Base-by-base conservation (phyloP, 176 grass and related monocot species). In the Metroxylon sagu region DNA sequence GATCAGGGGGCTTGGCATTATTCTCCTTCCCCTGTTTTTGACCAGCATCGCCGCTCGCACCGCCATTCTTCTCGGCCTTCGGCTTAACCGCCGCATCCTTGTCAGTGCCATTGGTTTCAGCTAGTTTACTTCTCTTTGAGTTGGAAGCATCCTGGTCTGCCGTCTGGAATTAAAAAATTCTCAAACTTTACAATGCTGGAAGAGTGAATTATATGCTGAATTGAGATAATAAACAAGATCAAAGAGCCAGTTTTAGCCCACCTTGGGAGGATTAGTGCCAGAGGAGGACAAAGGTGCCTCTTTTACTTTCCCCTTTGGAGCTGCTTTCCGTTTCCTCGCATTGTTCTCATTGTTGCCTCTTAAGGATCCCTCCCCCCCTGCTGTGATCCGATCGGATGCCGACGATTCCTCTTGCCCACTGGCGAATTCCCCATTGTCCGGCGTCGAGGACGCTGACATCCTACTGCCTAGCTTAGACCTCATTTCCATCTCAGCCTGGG, bases 281-380 rank as follows among this genome's bases (percentile, higher is more conserved):
- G 50, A 62, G 18, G 49, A 61, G 16, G 70, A 50, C 23, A 62
- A 18, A 62, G 61, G 48, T 5, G 55, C 56, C 16, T 82, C 71
- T 54, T 76, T 87, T 39, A 63, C 74, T 58, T 82, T 88, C 14
- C 50, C 48, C 62, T 76, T 87, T 16, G 60, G 59, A 16, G 73
- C 27, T 5, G 57, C 62, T 66, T 81, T 89, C 53, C 85, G 74
- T 62, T 89, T 89, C 29, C 74, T 57, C 14, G 77, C 23, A 50
- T 65, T 74, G 54, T 57, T 70, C 18, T 86, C 73, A 25, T 3
- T 49, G 81, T 14, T 19, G 19, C 19, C 57, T 10, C 51, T 82
- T 3, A 25, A 6, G 64, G 60, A 56, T 15, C 30, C 35, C 43
- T 73, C 5, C 59, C 19, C 17, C 16, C 25, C 1, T 15, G 16